phyloP scores from a whole-genome alignment of 2,329 filamentous ascomycete genomes.

The Ceratocystiopsis sp. region DNA sequence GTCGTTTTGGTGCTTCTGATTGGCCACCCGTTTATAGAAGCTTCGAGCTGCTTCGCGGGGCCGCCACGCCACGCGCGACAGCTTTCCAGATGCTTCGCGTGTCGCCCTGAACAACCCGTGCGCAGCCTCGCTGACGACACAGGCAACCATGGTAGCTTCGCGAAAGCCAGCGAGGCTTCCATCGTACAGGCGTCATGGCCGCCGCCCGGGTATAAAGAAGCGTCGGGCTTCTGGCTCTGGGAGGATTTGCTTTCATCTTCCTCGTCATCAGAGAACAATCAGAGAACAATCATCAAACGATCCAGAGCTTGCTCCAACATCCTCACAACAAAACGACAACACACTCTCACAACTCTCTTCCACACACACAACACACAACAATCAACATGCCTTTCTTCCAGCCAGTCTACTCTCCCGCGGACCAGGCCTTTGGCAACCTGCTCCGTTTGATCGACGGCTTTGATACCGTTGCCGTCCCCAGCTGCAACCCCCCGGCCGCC shows the following conservation, averaged over 20 bases:
- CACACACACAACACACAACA: conserved; percentile 7
- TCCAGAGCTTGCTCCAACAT: background rate
- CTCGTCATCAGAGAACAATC: background rate
- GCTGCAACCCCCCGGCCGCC: conserved; percentile 13
- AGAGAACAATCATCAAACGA: background rate
- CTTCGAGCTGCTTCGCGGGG: background rate
- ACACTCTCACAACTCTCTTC: background rate
- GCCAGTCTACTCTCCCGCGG: conserved; percentile 17
- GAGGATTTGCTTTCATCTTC: background rate
- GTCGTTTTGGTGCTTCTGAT: background rate
- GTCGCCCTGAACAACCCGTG: no score
- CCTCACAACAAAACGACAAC: background rate
- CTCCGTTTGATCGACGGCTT: conserved; percentile 48
- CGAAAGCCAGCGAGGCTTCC: conserved; percentile 1
- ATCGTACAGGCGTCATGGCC: background rate
- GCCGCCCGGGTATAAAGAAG: conserved; percentile 3
- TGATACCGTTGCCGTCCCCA: conserved; percentile 27
- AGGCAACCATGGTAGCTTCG: conserved; percentile 1
- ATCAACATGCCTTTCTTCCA: conserved; percentile 44
- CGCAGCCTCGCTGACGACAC: no score
- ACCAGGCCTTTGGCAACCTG: conserved; percentile 20
- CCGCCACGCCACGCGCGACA: background rate
- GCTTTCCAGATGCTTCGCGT: background rate
- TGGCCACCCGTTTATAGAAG: conserved; percentile 1
- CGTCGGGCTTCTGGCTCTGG: background rate